Conservation (phyloP, 2,329 filamentous ascomycete species). For the Xylaria multiplex region DNA sequence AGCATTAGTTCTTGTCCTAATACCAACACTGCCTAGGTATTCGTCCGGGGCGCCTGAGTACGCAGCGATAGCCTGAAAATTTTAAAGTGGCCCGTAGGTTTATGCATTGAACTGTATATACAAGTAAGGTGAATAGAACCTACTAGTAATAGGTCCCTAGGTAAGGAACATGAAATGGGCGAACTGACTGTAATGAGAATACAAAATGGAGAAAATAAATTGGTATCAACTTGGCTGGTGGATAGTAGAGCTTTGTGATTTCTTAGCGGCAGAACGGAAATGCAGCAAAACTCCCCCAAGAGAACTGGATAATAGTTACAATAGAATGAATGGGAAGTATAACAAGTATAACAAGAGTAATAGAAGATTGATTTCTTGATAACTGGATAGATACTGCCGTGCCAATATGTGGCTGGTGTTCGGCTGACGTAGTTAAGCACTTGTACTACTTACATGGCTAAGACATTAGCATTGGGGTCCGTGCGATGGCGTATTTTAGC, state of each 20-base stretch:
- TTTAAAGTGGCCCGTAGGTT: not conserved
- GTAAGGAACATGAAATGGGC: not conserved
- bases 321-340: not conserved
- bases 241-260: too few species aligned
- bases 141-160: not conserved
- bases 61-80: not conserved
- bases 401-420: slow-evolving; percentile 3
- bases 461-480: not conserved
- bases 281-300: not conserved
- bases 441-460: not conserved
- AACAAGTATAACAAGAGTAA: not conserved
- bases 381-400: not conserved
- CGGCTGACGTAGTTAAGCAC: not conserved
- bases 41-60: not conserved
- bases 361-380: not conserved
- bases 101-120: slow-evolving; percentile 1
- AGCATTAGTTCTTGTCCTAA: too few species aligned
- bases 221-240: not conserved
- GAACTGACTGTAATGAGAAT: not conserved
- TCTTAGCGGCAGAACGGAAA: not conserved
- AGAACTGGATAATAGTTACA: not conserved
- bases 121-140: too few species aligned
- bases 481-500: slow-evolving; percentile 4
- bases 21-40: too few species aligned
- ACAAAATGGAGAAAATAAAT: not conserved